Evolutionary conservation across 2,329 filamentous ascomycete species (phyloP).

Genomic region (Gliomastix tumulicola): DNA sequence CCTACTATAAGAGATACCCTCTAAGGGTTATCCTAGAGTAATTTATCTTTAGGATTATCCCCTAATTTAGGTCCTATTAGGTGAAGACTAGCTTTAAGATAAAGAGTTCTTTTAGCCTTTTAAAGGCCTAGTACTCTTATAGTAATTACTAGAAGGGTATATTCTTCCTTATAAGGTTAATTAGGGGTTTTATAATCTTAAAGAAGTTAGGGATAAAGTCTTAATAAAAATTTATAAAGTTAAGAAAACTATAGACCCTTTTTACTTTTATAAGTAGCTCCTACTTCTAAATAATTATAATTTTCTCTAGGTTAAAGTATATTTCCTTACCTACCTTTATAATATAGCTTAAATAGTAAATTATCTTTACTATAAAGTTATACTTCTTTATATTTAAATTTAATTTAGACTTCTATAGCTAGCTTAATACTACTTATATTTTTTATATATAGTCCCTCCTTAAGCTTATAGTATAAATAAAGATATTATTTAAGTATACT

Average conservation of each 20-base stretch:
- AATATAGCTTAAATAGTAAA: not conserved
- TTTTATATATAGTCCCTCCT: not conserved
- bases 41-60: too few species aligned
- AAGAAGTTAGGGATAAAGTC: not conserved
- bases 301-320: not conserved
- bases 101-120: not conserved
- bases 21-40: not conserved
- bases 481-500: not conserved
- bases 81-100: too few species aligned
- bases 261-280: not conserved
- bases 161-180: not conserved
- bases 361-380: too few species aligned
- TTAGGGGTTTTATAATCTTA: not conserved
- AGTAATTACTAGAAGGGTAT: not conserved
- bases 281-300: not conserved
- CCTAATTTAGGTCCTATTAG: not conserved
- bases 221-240: not conserved
- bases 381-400: too few species aligned
- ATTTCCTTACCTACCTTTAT: not conserved
- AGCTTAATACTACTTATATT: not conserved
- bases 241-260: too few species aligned
- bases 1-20: not conserved
- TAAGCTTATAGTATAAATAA: not conserved
- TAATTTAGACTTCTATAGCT: too few species aligned
- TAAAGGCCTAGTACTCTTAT: not conserved